A percentile compares a stretch with the other conserved stretches of the same genome.
phyloP scores from a whole-genome alignment of 1,284 basidiomycete species.

The Trichosporon coremiiforme region DNA sequence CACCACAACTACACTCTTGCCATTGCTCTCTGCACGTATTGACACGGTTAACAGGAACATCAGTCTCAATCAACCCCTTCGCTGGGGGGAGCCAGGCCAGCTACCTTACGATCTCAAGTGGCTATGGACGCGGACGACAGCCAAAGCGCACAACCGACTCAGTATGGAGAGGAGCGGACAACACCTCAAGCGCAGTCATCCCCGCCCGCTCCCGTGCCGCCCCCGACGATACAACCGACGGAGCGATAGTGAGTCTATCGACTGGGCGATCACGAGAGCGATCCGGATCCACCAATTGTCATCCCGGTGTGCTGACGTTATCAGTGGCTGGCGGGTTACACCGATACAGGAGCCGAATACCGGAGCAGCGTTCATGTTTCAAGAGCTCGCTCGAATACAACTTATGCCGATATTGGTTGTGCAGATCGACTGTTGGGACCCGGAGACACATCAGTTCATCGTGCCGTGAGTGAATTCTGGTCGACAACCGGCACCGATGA shows the following conservation, averaged over 20 bases:
- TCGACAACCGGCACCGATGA: neutral
- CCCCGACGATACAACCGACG: neutral
- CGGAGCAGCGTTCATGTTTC: constrained; percentile 6
- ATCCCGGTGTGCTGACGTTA: constrained; percentile 6
- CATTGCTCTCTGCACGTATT: constrained; percentile 11
- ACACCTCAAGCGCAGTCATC: neutral
- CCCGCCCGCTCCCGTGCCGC: neutral
- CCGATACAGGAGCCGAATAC: constrained; percentile 13
- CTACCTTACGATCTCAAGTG: constrained; percentile 15
- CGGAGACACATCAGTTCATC: constrained; percentile 11
- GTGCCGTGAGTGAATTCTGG: neutral
- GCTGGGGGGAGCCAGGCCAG: constrained; percentile 17
- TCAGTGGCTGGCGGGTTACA: constrained; percentile 10
- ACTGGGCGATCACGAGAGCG: neutral
- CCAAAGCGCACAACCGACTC: constrained; percentile 9
- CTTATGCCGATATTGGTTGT: constrained; percentile 3
- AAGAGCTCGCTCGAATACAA: constrained; percentile 14
- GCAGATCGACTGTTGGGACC: constrained; percentile 14
- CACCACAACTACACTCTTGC: neutral
- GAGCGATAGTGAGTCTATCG: constrained; percentile 15
- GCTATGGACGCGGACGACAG: constrained; percentile 15
- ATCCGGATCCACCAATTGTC: neutral
- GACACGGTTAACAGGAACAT: constrained; percentile 9
- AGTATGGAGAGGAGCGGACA: constrained; percentile 12
- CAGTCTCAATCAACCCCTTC: constrained; percentile 13